A percentile compares a stretch with the other conserved stretches of the same genome.
Evolutionary conservation across 306 rosid genomes (phyloP).

Genomic region (Vigna reflexopilosa): DNA sequence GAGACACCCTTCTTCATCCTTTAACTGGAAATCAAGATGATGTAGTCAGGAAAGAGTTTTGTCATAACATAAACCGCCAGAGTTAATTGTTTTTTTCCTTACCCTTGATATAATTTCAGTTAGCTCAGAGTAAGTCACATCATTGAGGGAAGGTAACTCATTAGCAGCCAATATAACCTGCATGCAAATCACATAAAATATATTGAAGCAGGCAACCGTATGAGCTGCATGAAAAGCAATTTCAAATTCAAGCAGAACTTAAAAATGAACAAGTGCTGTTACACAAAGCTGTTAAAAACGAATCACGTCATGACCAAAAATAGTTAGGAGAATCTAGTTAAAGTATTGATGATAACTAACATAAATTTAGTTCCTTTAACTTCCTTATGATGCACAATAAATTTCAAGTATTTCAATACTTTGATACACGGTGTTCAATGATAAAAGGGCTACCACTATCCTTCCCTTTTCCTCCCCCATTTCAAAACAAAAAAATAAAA

Average conservation of each 20-base stretch:
- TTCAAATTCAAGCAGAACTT: slow-evolving; percentile 17
- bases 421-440: not conserved
- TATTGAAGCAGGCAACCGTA: slow-evolving; percentile 32
- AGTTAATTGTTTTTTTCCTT: slow-evolving; percentile 55
- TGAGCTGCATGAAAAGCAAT: not conserved
- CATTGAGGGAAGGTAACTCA: slow-evolving; percentile 91
- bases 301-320: not conserved
- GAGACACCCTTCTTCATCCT: slow-evolving; percentile 72
- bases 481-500: not conserved
- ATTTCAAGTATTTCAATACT: slow-evolving; percentile 32
- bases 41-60: slow-evolving; percentile 39
- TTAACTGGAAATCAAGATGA: slow-evolving; percentile 62
- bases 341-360: slow-evolving; percentile 3
- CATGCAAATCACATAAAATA: slow-evolving; percentile 39
- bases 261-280: slow-evolving; percentile 11
- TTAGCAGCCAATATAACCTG: slow-evolving; percentile 97
- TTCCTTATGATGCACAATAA: slow-evolving; percentile 9
- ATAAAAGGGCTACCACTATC: not conserved
- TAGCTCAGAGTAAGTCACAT: slow-evolving; percentile 82
- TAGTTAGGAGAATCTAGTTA: not conserved
- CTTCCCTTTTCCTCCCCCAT: not conserved
- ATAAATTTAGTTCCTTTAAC: slow-evolving; percentile 21
- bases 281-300: not conserved
- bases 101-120: slow-evolving; percentile 82
- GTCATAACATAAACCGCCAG: slow-evolving; percentile 2